These are phyloP conservation scores for Rosa persica DNA, from an alignment of 306 rosid species.

Conservation along the genomic window DNA sequence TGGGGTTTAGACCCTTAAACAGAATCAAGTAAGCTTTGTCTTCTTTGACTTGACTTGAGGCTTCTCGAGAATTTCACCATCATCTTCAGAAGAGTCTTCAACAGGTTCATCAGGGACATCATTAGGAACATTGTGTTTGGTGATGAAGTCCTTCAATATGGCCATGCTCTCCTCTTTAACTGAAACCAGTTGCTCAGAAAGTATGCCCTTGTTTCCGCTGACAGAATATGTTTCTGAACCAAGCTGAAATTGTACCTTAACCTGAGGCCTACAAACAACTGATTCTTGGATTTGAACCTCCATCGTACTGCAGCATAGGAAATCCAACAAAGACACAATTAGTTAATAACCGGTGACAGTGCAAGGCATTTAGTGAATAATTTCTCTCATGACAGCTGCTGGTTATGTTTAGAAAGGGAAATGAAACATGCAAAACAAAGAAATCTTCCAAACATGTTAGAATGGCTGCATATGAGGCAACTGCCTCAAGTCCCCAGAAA, in stretches of 20 bases:
- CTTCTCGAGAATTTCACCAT: slow-evolving; percentile 49
- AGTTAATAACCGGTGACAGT: neutral
- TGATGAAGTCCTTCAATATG: slow-evolving; percentile 77
- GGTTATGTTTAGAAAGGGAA: neutral
- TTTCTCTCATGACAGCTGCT: neutral
- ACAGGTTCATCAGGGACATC: slow-evolving; percentile 78
- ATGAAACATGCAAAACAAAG: neutral
- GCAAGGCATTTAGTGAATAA: neutral
- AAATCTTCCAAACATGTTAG: neutral
- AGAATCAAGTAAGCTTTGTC: slow-evolving; percentile 52
- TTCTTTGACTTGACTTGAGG: slow-evolving; percentile 46
- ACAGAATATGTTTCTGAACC: slow-evolving; percentile 59
- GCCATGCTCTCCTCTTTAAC: slow-evolving; percentile 74
- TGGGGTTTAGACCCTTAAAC: neutral
- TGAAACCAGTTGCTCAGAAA: slow-evolving; percentile 68
- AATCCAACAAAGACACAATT: slow-evolving; percentile 6
- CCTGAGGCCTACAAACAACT: slow-evolving; percentile 35
- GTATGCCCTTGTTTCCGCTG: slow-evolving; percentile 36
- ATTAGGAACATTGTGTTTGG: slow-evolving; percentile 73
- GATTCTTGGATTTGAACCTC: slow-evolving; percentile 43
- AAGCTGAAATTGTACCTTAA: slow-evolving; percentile 50
- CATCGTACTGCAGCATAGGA: slow-evolving; percentile 35
- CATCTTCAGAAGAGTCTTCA: slow-evolving; percentile 69
- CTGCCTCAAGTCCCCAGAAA: neutral
- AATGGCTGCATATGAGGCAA: neutral